Evolutionary conservation across 2,329 filamentous ascomycete species (phyloP).

Genomic region (Pseudonectria buxi): DNA sequence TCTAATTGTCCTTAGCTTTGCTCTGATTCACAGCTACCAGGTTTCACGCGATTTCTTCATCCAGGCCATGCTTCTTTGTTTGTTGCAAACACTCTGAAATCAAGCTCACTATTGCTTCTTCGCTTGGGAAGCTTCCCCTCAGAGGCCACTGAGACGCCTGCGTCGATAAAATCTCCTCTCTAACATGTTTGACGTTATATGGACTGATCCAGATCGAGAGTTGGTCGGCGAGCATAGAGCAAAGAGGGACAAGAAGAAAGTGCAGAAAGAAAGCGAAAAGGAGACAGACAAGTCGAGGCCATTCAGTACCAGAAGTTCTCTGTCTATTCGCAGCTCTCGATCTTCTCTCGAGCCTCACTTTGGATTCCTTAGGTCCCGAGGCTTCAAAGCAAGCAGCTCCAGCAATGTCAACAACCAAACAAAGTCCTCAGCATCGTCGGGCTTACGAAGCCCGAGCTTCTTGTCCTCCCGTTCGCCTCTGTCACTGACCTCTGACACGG

Average conservation of each 20-base stretch:
- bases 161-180: not conserved
- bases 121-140: no score
- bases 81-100: not conserved
- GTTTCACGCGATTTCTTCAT: not conserved
- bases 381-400: conserved; percentile 17
- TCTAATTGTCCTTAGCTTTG: not conserved
- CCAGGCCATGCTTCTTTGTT: not conserved
- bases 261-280: conserved; percentile 21
- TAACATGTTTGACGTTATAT: conserved; percentile 53
- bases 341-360: conserved; percentile 35
- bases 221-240: conserved; percentile 46
- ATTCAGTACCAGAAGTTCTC: conserved; percentile 26
- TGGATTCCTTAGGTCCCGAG: conserved; percentile 37
- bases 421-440: conserved; percentile 15
- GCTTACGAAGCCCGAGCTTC: conserved; percentile 19
- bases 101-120: not conserved
- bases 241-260: conserved; percentile 37
- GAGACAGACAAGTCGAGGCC: conserved; percentile 8
- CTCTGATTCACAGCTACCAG: not conserved
- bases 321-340: conserved; percentile 38
- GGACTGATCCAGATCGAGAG: conserved; percentile 50
- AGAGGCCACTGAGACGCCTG: no score
- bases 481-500: conserved; percentile 18
- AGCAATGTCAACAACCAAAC: conserved; percentile 12
- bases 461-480: conserved; percentile 21